Percentiles rank a stretch among this genome's conserved stretches.
phyloP scores from a whole-genome alignment of 192 early-diverging fungal genomes.

The Entomortierella parvispora region DNA sequence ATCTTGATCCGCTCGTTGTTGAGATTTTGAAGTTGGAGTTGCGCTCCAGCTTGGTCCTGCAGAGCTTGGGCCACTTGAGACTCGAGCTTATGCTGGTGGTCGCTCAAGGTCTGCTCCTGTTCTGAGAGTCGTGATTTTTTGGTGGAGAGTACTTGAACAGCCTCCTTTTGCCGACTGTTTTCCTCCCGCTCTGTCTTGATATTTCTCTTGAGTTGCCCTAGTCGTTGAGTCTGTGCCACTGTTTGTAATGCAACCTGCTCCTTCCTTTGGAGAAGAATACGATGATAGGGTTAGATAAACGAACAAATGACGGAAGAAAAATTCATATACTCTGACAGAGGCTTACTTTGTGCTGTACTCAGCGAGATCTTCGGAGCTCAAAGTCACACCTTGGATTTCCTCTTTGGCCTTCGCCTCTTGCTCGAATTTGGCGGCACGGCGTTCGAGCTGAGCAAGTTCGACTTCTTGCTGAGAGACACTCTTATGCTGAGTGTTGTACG shows the following conservation, averaged over 20 bases:
- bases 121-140: slow-evolving; percentile 61
- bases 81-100: slow-evolving; percentile 53
- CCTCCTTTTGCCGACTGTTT: slow-evolving; percentile 67
- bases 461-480: slow-evolving; percentile 57
- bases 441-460: slow-evolving; percentile 63
- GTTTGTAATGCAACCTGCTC: slow-evolving; percentile 76
- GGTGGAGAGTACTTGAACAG: slow-evolving; percentile 56
- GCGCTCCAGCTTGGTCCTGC: slow-evolving; percentile 43
- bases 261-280: slow-evolving; percentile 58
- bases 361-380: slow-evolving; percentile 54
- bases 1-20: slow-evolving; percentile 74
- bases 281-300: background rate
- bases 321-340: background rate
- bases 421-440: slow-evolving; percentile 64
- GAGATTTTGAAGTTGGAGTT: slow-evolving; percentile 66
- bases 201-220: slow-evolving; percentile 74
- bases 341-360: slow-evolving; percentile 65
- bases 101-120: slow-evolving; percentile 49
- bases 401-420: slow-evolving; percentile 49
- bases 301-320: background rate
- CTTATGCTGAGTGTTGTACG: slow-evolving; percentile 17
- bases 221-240: slow-evolving; percentile 73
- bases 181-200: slow-evolving; percentile 71
- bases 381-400: slow-evolving; percentile 32
- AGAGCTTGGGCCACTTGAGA: slow-evolving; percentile 30